A percentile compares a stretch with the other conserved stretches of the same genome.
phyloP scores from a whole-genome alignment of 2,329 filamentous ascomycete species.

The Talaromyces sp. region DNA sequence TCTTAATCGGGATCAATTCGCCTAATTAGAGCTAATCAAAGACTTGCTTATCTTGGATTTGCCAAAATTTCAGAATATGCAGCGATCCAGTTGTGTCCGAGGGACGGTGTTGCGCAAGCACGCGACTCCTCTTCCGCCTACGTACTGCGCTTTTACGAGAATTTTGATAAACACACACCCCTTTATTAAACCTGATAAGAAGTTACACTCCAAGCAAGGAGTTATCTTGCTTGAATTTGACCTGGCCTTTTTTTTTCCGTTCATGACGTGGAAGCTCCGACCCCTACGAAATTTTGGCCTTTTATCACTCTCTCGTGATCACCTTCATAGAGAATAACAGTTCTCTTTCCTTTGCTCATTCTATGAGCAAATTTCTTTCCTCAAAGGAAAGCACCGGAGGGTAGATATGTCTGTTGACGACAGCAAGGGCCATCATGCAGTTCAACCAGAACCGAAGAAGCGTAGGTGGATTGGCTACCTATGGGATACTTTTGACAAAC shows the following conservation, averaged over 20 bases:
- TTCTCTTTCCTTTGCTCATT: background rate
- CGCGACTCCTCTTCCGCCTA: background rate
- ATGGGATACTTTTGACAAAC: slow-evolving; percentile 51
- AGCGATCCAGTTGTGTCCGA: background rate
- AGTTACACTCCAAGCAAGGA: background rate
- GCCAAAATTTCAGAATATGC: background rate
- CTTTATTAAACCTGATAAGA: background rate
- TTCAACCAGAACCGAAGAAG: slow-evolving; percentile 27
- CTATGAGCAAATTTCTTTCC: background rate
- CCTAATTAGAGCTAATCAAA: background rate
- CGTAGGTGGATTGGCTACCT: slow-evolving; percentile 46
- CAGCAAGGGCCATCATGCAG: background rate
- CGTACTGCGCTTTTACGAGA: background rate
- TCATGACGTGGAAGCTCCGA: background rate
- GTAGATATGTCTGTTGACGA: slow-evolving; percentile 7
- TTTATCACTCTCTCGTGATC: background rate
- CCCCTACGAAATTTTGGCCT: background rate
- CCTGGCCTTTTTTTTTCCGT: background rate
- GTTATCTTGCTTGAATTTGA: background rate
- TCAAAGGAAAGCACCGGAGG: background rate
- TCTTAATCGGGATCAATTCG: background rate
- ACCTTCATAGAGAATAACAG: background rate
- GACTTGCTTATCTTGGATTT: background rate
- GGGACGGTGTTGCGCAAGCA: background rate
- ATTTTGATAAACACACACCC: background rate